Percentiles rank a stretch among this genome's conserved stretches.
Evolutionary conservation across 208 protist species (phyloP).

Genomic region (Crithidia expoeki): DNA sequence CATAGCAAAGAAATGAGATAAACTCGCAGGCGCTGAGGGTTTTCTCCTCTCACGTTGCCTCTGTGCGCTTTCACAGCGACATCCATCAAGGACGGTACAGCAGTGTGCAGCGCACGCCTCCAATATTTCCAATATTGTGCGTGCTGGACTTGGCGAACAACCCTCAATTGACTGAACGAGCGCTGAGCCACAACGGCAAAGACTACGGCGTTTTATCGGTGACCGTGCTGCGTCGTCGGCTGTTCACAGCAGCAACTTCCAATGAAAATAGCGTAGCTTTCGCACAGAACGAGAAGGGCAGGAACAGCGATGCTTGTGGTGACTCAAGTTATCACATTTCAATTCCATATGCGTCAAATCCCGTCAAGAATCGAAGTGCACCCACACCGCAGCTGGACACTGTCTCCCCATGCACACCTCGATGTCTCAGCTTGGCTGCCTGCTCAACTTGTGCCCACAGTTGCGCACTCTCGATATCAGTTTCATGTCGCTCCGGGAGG

Average conservation of each 20-base stretch:
- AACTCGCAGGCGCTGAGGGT: too few species aligned
- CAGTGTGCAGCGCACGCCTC: too few species aligned
- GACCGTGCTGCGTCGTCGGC: too few species aligned
- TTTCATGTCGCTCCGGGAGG: slow-evolving; percentile 20
- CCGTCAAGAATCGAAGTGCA: background rate
- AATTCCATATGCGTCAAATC: background rate
- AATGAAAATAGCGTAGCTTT: too few species aligned
- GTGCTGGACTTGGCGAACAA: slow-evolving; percentile 31
- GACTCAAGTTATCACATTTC: background rate
- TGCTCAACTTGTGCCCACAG: slow-evolving; percentile 16
- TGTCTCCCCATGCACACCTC: slow-evolving; percentile 32
- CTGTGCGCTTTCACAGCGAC: background rate
- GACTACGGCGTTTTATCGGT: too few species aligned
- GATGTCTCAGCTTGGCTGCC: slow-evolving; percentile 1
- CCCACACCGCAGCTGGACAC: slow-evolving; percentile 11
- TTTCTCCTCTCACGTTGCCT: background rate
- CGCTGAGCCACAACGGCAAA: slow-evolving; percentile 2
- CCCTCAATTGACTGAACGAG: slow-evolving; percentile 22
- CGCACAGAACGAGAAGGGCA: background rate
- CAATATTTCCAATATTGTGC: slow-evolving; percentile 5
- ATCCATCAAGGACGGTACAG: background rate
- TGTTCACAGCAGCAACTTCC: too few species aligned
- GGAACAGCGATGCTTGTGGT: background rate
- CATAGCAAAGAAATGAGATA: too few species aligned
- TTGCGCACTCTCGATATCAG: slow-evolving; percentile 25